Percentiles rank a stretch among this genome's conserved stretches.
Evolutionary conservation across 306 rosid genomes (phyloP).

Genomic region (Dalbergia cultrata): DNA sequence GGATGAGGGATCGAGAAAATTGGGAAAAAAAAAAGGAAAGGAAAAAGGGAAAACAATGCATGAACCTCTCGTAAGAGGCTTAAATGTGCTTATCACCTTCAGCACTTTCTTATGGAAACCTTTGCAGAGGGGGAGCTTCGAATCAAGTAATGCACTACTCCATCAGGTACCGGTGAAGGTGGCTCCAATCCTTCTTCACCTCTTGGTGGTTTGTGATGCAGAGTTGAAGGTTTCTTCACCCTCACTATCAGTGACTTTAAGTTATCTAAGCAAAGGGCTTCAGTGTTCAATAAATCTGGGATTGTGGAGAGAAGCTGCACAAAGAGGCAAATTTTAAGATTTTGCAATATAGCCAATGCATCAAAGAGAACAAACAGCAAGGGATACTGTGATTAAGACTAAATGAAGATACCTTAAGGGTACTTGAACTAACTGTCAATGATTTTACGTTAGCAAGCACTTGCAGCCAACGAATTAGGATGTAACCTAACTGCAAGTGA

Average conservation of each 20-base stretch:
- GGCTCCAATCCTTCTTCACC: too few relatives aligned
- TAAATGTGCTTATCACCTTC: not conserved
- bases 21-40: not conserved
- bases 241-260: not conserved
- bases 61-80: too few relatives aligned
- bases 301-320: not conserved
- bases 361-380: too few relatives aligned
- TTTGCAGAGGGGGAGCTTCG: not conserved
- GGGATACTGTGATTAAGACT: too few relatives aligned
- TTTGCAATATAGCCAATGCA: not conserved
- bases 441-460: not conserved
- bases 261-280: not conserved
- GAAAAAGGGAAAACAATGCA: not conserved
- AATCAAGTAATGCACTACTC: not conserved
- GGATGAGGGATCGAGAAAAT: not conserved
- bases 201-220: not conserved
- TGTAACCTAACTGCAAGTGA: not conserved
- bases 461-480: not conserved
- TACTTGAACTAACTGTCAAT: not conserved
- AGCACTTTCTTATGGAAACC: not conserved
- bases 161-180: not conserved
- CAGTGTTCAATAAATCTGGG: not conserved
- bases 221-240: not conserved
- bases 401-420: not conserved
- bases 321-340: not conserved